Evolutionary conservation across 2,329 filamentous ascomycete species (phyloP).

Genomic region (Aureobasidium lini): DNA sequence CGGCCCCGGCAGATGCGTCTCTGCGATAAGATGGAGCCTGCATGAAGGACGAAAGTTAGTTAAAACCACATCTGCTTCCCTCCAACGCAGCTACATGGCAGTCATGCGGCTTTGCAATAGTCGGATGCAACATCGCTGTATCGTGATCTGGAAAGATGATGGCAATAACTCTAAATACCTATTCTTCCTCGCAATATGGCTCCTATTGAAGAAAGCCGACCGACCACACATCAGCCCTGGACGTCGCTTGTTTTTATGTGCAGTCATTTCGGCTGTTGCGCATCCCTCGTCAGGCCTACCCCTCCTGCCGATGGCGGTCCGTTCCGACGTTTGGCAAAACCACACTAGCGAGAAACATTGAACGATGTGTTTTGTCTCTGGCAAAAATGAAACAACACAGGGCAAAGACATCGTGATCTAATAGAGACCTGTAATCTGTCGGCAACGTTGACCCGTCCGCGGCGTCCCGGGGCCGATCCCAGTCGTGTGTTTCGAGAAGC

Average conservation of each 20-base stretch:
- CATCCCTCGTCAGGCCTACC: conserved; percentile 5
- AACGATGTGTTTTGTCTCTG: conserved; percentile 3
- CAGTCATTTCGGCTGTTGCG: neutral
- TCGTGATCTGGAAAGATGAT: neutral
- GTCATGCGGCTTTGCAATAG: conserved; percentile 3
- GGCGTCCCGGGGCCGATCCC: neutral
- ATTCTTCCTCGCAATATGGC: neutral
- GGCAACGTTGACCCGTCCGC: conserved; percentile 12
- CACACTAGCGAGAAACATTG: conserved; percentile 2
- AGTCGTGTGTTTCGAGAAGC: conserved; percentile 2
- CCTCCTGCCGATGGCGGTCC: conserved; percentile 3
- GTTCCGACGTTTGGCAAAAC: conserved; percentile 2
- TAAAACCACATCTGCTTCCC: neutral
- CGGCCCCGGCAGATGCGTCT: neutral
- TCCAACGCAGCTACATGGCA: neutral
- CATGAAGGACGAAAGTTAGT: neutral
- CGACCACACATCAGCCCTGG: neutral
- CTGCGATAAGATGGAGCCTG: conserved; percentile 1
- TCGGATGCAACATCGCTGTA: neutral
- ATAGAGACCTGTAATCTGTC: conserved; percentile 10
- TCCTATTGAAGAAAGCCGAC: neutral
- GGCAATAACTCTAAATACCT: neutral
- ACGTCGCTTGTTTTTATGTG: neutral
- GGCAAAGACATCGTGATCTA: neutral
- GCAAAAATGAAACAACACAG: conserved; percentile 4